Evolutionary conservation across 345 rosid species (phyloP).

Genomic region (Gossypium anomalum): DNA sequence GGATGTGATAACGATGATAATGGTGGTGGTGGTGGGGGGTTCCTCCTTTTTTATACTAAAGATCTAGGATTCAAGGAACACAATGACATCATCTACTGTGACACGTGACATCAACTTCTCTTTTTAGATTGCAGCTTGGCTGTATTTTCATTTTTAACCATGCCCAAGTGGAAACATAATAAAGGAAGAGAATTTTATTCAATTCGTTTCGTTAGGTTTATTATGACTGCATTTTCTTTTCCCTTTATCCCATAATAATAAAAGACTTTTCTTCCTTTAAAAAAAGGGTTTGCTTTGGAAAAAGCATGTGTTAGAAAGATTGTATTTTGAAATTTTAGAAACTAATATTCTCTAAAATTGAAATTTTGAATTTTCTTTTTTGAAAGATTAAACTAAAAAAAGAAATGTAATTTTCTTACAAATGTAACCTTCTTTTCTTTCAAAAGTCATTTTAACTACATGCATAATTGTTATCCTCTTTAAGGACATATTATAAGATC

Average conservation of each 20-base stretch:
- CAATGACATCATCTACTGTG: not conserved
- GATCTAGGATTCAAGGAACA: too few relatives aligned
- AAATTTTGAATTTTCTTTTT: too few relatives aligned
- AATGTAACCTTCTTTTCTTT: too few relatives aligned
- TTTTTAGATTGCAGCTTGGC: not conserved
- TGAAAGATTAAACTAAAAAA: too few relatives aligned
- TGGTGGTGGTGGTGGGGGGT: too few relatives aligned
- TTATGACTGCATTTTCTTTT: not conserved
- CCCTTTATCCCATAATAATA: not conserved
- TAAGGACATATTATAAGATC: too few relatives aligned
- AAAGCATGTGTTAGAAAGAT: not conserved
- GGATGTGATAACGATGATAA: not conserved
- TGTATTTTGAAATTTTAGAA: not conserved
- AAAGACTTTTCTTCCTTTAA: too few relatives aligned
- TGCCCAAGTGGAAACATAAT: not conserved
- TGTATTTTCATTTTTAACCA: not conserved
- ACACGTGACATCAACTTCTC: conserved; percentile 1
- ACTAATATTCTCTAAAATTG: too few relatives aligned
- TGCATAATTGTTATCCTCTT: too few relatives aligned
- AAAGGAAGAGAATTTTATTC: not conserved
- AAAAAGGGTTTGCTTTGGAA: not conserved
- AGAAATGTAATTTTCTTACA: too few relatives aligned
- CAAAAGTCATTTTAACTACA: accelerated
- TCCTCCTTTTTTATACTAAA: too few relatives aligned
- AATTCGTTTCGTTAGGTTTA: not conserved